phyloP scores from a whole-genome alignment of 2,329 filamentous ascomycete species.

The Helotiales sp. region DNA sequence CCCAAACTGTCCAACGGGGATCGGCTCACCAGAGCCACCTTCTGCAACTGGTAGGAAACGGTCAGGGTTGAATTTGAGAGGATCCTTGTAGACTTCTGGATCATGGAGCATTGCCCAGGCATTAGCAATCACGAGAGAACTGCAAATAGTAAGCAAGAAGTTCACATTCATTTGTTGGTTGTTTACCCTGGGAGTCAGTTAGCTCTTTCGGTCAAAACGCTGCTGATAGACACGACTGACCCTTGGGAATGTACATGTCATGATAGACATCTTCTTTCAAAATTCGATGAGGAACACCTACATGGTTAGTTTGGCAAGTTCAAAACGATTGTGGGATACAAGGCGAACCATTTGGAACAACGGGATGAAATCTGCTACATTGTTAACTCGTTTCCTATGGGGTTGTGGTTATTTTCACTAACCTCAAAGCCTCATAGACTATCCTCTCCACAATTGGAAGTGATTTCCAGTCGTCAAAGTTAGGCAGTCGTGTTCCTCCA shows the following conservation, averaged over 20 bases:
- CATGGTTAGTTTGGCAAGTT: constrained; percentile 42
- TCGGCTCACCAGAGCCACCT: constrained; percentile 44
- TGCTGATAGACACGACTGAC: constrained; percentile 25
- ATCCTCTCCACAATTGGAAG: constrained; percentile 46
- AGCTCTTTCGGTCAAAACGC: not conserved
- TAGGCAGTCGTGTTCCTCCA: constrained; percentile 46
- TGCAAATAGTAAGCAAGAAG: constrained; percentile 40
- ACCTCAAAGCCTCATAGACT: constrained; percentile 47
- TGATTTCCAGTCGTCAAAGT: constrained; percentile 42
- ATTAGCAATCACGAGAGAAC: constrained; percentile 44
- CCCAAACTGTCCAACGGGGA: constrained; percentile 50
- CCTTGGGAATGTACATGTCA: constrained; percentile 56
- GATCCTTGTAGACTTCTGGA: constrained; percentile 39
- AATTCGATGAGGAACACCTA: constrained; percentile 53
- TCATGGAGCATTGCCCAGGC: constrained; percentile 40
- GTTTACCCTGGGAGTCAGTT: constrained; percentile 32
- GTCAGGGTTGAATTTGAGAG: constrained; percentile 44
- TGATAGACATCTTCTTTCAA: constrained; percentile 56
- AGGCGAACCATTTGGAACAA: constrained; percentile 49
- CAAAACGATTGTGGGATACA: constrained; percentile 26
- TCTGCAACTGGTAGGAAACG: constrained; percentile 44
- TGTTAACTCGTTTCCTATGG: not conserved
- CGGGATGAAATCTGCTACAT: constrained; percentile 8
- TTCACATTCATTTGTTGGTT: constrained; percentile 33
- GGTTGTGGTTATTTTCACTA: constrained; percentile 19